These are phyloP conservation scores for Gossypium schwendimanii DNA, from an alignment of 441 rosid species.

Conservation along the genomic window DNA sequence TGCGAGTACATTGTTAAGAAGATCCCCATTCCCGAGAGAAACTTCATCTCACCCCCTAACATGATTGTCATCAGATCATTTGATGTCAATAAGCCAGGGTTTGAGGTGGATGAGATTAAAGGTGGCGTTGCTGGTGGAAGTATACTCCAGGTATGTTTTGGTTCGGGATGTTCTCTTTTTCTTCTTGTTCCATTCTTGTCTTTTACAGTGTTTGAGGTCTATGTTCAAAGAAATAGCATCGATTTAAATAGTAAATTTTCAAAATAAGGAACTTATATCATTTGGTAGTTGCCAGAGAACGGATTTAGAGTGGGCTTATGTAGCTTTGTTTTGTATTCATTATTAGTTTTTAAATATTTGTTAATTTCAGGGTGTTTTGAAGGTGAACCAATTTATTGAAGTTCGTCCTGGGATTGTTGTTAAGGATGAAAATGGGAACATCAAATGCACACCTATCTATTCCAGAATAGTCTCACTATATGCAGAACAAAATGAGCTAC, in stretches of 20 bases:
- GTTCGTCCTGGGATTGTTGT: slow-evolving; percentile 87
- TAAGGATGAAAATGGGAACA: slow-evolving; percentile 75
- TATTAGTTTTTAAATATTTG: background rate
- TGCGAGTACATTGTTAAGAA: slow-evolving; percentile 87
- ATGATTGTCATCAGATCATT: slow-evolving; percentile 95
- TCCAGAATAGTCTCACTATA: slow-evolving; percentile 72
- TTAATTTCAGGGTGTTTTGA: slow-evolving; percentile 73
- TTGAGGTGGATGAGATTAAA: slow-evolving; percentile 78
- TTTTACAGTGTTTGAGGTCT: background rate
- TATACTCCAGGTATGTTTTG: slow-evolving; percentile 60
- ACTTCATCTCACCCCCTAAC: slow-evolving; percentile 74
- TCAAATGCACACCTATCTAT: slow-evolving; percentile 84
- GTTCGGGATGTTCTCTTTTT: background rate
- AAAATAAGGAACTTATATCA: background rate
- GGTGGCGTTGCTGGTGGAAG: slow-evolving; percentile 99
- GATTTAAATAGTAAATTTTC: background rate
- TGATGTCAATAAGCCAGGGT: slow-evolving; percentile 96
- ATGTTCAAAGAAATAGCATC: background rate
- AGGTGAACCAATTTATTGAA: slow-evolving; percentile 76
- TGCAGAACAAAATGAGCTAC: slow-evolving; percentile 68
- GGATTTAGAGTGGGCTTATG: background rate
- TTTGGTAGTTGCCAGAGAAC: background rate
- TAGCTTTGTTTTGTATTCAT: background rate
- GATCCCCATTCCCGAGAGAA: slow-evolving; percentile 90
- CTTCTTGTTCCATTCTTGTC: background rate